Conservation (phyloP, 1,284 basidiomycete species). For the Wolfiporia cocos region DNA sequence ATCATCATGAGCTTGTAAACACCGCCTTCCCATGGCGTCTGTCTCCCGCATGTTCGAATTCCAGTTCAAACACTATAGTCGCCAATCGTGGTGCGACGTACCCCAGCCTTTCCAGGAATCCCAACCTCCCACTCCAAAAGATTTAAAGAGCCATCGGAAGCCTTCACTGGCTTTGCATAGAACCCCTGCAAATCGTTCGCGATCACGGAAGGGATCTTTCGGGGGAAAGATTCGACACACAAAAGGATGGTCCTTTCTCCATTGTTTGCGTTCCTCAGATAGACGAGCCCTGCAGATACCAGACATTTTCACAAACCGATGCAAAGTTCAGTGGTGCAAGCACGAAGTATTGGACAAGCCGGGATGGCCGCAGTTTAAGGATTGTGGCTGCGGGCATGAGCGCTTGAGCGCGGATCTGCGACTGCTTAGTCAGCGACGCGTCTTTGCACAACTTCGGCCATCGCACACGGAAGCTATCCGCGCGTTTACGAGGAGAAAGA, state of each 20-base stretch:
- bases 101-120: slow-evolving; percentile 81
- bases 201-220: slow-evolving; percentile 1
- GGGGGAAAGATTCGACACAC: slow-evolving; percentile 54
- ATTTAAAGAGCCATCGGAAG: slow-evolving; percentile 90
- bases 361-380: no score
- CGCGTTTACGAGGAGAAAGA: no score
- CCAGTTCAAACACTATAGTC: slow-evolving; percentile 15
- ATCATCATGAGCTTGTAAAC: slow-evolving; percentile 91
- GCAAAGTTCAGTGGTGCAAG: neutral
- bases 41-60: no score
- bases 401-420: no score
- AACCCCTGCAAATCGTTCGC: slow-evolving; percentile 67
- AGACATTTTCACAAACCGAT: slow-evolving; percentile 67
- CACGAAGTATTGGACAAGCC: no score
- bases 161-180: slow-evolving; percentile 89
- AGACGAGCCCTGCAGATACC: slow-evolving; percentile 82
- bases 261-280: slow-evolving; percentile 97
- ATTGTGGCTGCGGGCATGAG: no score
- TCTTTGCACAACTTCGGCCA: neutral
- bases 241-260: slow-evolving; percentile 98
- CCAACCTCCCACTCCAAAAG: slow-evolving; percentile 98
- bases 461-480: neutral
- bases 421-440: slow-evolving; percentile 4
- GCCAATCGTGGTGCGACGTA: slow-evolving; percentile 36
- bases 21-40: slow-evolving; percentile 98